These are phyloP conservation scores for Trichosanthes cucumerina DNA, from an alignment of 306 rosid genomes.

Conservation along the genomic window DNA sequence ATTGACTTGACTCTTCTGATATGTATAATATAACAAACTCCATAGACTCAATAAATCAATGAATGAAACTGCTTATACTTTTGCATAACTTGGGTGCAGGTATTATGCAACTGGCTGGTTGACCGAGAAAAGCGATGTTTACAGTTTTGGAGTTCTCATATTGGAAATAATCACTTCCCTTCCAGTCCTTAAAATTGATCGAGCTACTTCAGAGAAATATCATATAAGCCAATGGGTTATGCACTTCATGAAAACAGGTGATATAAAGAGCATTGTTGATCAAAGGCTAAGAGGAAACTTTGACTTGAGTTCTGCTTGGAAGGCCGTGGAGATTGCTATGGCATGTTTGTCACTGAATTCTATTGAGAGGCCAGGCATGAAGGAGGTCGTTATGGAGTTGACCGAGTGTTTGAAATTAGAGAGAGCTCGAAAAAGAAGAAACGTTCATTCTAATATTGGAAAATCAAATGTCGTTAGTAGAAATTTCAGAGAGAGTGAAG, in stretches of 20 bases:
- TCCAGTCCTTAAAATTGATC: not conserved
- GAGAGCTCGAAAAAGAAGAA: not conserved
- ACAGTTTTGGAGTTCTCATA: constrained; percentile 3
- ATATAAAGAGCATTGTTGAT: constrained; percentile 16
- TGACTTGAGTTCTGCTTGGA: constrained; percentile 21
- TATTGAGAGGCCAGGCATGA: constrained; percentile 13
- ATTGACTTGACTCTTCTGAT: not conserved
- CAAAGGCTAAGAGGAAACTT: constrained; percentile 10
- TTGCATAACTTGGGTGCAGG: constrained; percentile 9
- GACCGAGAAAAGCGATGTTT: constrained; percentile 14
- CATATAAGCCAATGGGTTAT: constrained; percentile 14
- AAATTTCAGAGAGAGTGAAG: constrained; percentile 1
- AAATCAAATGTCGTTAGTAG: not conserved
- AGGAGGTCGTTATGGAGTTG: constrained; percentile 10
- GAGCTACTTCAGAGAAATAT: not conserved
- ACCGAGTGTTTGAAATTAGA: constrained; percentile 14
- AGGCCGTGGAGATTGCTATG: constrained; percentile 20
- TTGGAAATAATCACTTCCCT: constrained; percentile 16
- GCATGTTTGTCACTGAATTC: constrained; percentile 1
- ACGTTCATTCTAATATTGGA: not conserved
- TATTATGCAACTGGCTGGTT: constrained; percentile 12
- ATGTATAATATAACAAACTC: not conserved
- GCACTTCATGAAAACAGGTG: constrained; percentile 6
- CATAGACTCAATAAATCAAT: not conserved
- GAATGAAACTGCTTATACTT: not conserved